These are phyloP conservation scores for Manihot esculenta DNA, from an alignment of 441 rosid genomes.

Conservation along the genomic window DNA sequence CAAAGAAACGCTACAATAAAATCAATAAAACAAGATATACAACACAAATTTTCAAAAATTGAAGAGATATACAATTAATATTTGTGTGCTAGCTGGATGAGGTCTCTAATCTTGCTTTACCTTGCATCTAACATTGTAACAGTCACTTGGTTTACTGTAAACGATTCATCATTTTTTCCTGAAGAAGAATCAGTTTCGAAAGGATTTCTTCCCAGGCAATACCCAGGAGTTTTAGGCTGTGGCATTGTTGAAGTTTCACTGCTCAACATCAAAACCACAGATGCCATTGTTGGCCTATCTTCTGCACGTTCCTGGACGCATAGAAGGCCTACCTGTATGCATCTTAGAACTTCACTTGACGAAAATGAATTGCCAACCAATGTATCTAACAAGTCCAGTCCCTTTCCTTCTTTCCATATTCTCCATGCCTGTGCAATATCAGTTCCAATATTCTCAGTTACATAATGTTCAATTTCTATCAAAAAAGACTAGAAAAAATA, in stretches of 20 bases:
- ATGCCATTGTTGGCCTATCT: constrained; percentile 67
- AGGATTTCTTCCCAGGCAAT: constrained; percentile 54
- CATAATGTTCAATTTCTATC: neutral
- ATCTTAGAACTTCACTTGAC: constrained; percentile 55
- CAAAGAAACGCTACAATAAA: neutral
- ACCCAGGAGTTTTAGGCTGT: constrained; percentile 71
- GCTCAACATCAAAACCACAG: constrained; percentile 59
- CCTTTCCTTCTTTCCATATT: constrained; percentile 62
- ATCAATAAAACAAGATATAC: constrained; percentile 8
- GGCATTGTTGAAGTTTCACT: constrained; percentile 57
- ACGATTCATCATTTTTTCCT: constrained; percentile 53
- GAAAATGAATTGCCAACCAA: constrained; percentile 33
- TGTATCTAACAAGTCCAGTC: constrained; percentile 46
- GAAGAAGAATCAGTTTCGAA: constrained; percentile 64
- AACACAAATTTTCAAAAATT: neutral
- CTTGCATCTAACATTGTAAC: constrained; percentile 67
- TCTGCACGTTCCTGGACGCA: constrained; percentile 74
- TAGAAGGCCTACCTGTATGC: constrained; percentile 70
- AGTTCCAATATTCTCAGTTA: neutral
- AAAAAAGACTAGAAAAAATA: neutral
- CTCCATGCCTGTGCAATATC: constrained; percentile 53
- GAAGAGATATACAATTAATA: neutral
- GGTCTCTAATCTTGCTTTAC: constrained; percentile 21
- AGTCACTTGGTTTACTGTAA: constrained; percentile 76
- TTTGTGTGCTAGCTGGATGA: neutral